Evolutionary conservation across 164 flowering plant species (phyloP).

Genomic region (Tetrastigma voinierianum): DNA sequence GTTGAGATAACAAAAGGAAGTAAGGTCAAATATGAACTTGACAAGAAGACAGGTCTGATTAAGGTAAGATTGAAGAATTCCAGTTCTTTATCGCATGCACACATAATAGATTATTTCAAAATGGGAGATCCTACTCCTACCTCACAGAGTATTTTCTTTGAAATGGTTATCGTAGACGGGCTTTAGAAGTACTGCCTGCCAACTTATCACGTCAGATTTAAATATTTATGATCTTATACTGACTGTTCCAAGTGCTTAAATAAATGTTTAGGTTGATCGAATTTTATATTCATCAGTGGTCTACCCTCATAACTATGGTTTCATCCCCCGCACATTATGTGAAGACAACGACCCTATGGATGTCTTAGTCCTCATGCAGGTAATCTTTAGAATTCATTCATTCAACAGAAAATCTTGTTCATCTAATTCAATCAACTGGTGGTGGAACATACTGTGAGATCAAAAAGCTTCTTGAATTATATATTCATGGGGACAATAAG

Average conservation of each 20-base stretch:
- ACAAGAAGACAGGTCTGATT: constrained; percentile 78
- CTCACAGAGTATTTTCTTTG: constrained; percentile 13
- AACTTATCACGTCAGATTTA: neutral
- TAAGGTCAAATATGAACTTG: constrained; percentile 84
- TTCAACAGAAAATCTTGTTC: neutral
- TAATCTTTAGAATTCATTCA: neutral
- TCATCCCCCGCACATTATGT: constrained; percentile 51
- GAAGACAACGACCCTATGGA: constrained; percentile 57
- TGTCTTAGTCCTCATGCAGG: constrained; percentile 56
- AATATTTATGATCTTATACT: neutral
- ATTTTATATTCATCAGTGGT: constrained; percentile 54
- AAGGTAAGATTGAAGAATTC: constrained; percentile 43
- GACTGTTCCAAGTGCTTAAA: constrained; percentile 3
- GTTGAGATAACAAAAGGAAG: constrained; percentile 85
- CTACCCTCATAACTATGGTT: constrained; percentile 60
- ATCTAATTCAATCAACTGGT: neutral
- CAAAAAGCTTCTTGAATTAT: neutral
- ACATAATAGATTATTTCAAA: neutral
- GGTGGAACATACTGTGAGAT: neutral
- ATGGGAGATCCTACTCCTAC: constrained; percentile 9
- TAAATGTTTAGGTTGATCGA: constrained; percentile 44
- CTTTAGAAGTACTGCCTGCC: neutral
- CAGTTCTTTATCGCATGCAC: constrained; percentile 3
- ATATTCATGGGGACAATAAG: neutral
- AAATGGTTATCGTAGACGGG: constrained; percentile 5